Evolutionary conservation across 2,329 filamentous ascomycete genomes (phyloP), one percentile per base, ranked within the genome.

Genomic region (Calonectria hongkongensis): DNA sequence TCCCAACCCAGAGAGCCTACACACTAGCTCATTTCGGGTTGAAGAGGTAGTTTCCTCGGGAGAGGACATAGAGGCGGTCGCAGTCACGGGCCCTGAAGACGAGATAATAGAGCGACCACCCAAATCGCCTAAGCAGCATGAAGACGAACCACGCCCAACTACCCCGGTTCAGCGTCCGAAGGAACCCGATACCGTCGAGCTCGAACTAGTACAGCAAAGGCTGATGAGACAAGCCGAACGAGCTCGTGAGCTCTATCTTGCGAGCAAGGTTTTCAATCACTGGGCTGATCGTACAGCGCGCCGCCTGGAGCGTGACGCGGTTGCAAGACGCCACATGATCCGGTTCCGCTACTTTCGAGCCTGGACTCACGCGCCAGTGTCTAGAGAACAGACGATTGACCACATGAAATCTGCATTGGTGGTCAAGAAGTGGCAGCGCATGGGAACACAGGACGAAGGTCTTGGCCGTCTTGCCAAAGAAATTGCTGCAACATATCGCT

Each of bases 261-360:
- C 83, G 13, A 84, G 81, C 74, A 85, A 81, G 74, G 78, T 80
- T 21, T 84, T 82, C 71, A 85, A 82, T 70, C 83, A 83, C 75
- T 97, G 95, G 95, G 89, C 90, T 13, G 88, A 89, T 68, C 87
- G 89, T 64, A 89, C 94, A 13, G 88, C 88, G 7, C 91, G 94
- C 16, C 91, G 94, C 79, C 86, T 92, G 18, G 88, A 91, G 74
- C 89, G 91, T 48, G 94, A 94, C 4, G 90, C 89, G 5, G 87
- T 91, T 50, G 94, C 94, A 25, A 89, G 93, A 74, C 88, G 91
- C 73, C 93, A 95, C 80, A 91, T 96, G 72, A 85, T 97, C 67
- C 88, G 92, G 68, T 91, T 86, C 71, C 85, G 86, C 13, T 85
- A 82, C 68, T 85, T 85, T 67, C 78, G 79, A 48, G 80, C 80